A percentile compares a stretch with the other conserved stretches of the same genome.
Evolutionary conservation across 1,284 basidiomycete species (phyloP).

Genomic region (Phlebopus sp.): DNA sequence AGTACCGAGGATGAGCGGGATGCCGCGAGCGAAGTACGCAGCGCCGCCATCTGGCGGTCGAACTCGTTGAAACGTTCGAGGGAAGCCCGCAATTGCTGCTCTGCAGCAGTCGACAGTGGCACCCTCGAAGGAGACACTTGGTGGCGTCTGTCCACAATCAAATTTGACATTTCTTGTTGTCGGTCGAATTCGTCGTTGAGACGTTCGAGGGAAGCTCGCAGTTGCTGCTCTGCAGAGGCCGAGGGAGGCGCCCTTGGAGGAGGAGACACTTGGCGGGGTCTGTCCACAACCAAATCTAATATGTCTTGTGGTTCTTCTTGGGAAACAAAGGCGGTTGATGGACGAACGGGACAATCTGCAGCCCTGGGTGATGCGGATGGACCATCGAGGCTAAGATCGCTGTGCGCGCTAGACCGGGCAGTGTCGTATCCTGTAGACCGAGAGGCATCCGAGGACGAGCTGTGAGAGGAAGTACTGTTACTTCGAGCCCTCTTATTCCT

Average conservation of each 20-base stretch:
- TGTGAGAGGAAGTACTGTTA: conserved; percentile 29
- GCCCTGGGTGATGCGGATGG: conserved; percentile 10
- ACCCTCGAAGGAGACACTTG: conserved; percentile 8
- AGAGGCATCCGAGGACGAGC: conserved; percentile 21
- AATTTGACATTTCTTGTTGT: conserved; percentile 48
- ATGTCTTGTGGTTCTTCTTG: conserved; percentile 40
- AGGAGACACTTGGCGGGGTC: conserved; percentile 11
- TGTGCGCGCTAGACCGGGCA: conserved; percentile 32
- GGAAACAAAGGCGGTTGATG: conserved; percentile 14
- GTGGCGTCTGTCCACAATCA: conserved; percentile 28
- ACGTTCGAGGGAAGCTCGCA: conserved; percentile 47
- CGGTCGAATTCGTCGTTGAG: conserved; percentile 53
- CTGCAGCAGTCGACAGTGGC: conserved; percentile 21
- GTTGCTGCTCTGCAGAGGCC: conserved; percentile 34
- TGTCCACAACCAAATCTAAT: conserved; percentile 38
- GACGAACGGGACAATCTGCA: conserved; percentile 15
- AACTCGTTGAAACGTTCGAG: conserved; percentile 53
- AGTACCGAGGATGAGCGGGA: conserved; percentile 35
- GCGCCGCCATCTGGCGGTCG: conserved; percentile 46
- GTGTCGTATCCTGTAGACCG: conserved; percentile 32
- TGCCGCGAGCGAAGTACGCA: conserved; percentile 37
- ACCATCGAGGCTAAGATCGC: conserved; percentile 25
- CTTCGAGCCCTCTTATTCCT: conserved; percentile 32
- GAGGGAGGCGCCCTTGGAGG: conserved; percentile 18
- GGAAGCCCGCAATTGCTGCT: conserved; percentile 43